Evolutionary conservation across 495 filamentous ascomycete species (phyloP).

Genomic region (Penicillium maclennaniae): DNA sequence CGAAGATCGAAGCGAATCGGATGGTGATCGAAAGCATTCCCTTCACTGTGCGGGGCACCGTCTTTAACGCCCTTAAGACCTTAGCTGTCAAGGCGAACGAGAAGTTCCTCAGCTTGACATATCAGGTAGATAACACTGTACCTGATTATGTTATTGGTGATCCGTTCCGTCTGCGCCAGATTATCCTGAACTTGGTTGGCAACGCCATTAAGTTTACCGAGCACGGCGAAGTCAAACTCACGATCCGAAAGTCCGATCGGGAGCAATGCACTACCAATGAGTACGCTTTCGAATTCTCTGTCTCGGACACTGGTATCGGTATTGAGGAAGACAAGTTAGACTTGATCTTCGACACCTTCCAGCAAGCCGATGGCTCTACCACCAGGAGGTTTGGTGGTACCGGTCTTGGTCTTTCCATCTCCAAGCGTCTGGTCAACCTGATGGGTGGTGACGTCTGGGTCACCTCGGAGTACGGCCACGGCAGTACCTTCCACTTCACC

Average conservation of each 20-base stretch:
- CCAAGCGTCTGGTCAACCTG: conserved; percentile 88
- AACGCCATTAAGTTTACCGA: conserved; percentile 90
- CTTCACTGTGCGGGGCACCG: conserved; percentile 89
- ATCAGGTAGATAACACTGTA: conserved; percentile 88
- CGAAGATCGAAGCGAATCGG: conserved; percentile 98
- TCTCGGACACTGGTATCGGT: conserved; percentile 96
- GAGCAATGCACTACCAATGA: conserved; percentile 67
- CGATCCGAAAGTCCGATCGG: conserved; percentile 70
- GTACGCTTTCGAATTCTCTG: conserved; percentile 94
- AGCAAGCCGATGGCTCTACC: conserved; percentile 97
- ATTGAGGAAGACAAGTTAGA: conserved; percentile 95
- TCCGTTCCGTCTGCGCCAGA: conserved; percentile 93
- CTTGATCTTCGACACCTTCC: conserved; percentile 98
- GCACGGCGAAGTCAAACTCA: conserved; percentile 91
- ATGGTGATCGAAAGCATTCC: conserved; percentile 99
- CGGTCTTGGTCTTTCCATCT: conserved; percentile 93
- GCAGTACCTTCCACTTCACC: conserved; percentile 96
- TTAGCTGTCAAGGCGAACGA: conserved; percentile 97
- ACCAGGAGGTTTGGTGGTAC: conserved; percentile 97
- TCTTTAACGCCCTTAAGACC: conserved; percentile 97
- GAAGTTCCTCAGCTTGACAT: conserved; percentile 89
- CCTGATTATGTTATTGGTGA: conserved; percentile 97
- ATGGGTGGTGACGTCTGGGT: conserved; percentile 99
- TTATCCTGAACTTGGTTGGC: conserved; percentile 64
- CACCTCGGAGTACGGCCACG: conserved; percentile 85